These are phyloP conservation scores for Raphanus sativus DNA, from an alignment of 345 rosid species.

Conservation along the genomic window DNA sequence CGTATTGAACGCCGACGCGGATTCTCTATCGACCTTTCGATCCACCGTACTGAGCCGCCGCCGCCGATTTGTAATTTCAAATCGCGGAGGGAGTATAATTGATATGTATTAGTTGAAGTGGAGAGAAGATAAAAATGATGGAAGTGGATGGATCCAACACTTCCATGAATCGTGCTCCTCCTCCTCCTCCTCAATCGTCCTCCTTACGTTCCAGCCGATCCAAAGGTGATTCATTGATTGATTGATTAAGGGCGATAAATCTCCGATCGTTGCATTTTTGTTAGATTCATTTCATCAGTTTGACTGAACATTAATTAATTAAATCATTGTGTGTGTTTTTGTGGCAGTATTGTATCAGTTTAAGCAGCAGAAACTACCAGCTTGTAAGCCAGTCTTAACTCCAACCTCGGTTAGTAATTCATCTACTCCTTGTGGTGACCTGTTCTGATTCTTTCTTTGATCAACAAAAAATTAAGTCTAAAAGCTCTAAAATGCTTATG, in stretches of 20 bases:
- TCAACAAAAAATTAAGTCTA: background rate
- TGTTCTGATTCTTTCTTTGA: background rate
- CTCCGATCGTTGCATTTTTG: background rate
- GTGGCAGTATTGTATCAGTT: constrained; percentile 57
- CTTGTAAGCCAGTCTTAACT: constrained; percentile 85
- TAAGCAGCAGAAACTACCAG: constrained; percentile 77
- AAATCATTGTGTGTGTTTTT: constrained; percentile 14
- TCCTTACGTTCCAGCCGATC: constrained; percentile 40
- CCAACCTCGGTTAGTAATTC: constrained; percentile 58
- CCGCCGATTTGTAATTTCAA: too few relatives aligned
- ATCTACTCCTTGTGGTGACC: background rate
- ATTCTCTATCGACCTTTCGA: too few relatives aligned
- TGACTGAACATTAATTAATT: background rate
- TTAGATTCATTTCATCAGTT: background rate
- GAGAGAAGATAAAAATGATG: constrained; percentile 34
- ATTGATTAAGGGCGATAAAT: too few relatives aligned
- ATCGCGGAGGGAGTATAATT: too few relatives aligned
- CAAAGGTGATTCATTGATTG: constrained; percentile 37
- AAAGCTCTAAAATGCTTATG: background rate
- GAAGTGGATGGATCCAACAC: constrained; percentile 44
- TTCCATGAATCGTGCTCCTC: constrained; percentile 25
- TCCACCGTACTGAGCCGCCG: too few relatives aligned
- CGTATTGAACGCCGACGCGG: too few relatives aligned
- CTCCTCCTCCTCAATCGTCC: constrained; percentile 23
- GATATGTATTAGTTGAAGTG: background rate